phyloP scores from a whole-genome alignment of 2,329 filamentous ascomycete species.

The Aspergillus tubingensis region DNA sequence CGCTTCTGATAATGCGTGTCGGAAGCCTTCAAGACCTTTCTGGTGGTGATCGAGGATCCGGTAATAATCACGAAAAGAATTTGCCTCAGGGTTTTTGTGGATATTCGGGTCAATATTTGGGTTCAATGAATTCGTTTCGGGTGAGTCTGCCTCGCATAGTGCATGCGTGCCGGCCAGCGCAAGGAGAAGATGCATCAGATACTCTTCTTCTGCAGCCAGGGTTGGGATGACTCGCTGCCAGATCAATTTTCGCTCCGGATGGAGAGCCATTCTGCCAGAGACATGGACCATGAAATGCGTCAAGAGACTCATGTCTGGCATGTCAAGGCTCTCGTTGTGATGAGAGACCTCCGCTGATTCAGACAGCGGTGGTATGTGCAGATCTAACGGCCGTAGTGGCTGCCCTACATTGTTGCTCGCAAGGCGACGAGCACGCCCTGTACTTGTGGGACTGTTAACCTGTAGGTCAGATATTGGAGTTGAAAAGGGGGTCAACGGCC shows the following conservation, averaged over 20 bases:
- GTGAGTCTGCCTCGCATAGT: conserved; percentile 6
- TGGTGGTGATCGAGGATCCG: conserved; percentile 25
- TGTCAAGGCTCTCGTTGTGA: conserved; percentile 11
- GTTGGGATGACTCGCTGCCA: conserved; percentile 28
- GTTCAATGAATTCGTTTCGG: too few relatives aligned
- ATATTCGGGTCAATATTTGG: too few relatives aligned
- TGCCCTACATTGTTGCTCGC: too few relatives aligned
- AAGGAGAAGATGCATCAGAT: conserved; percentile 30
- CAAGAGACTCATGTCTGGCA: conserved; percentile 24
- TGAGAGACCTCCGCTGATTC: not conserved
- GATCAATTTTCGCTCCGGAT: conserved; percentile 4
- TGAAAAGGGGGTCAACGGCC: too few relatives aligned
- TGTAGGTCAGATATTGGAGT: too few relatives aligned
- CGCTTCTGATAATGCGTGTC: conserved; percentile 13
- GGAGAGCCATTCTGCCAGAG: conserved; percentile 15
- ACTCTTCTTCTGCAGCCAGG: conserved; percentile 19
- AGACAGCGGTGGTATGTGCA: not conserved
- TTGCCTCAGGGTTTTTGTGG: too few relatives aligned
- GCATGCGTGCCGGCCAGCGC: conserved; percentile 26
- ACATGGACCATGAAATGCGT: conserved; percentile 23
- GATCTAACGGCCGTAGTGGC: conserved; percentile 16
- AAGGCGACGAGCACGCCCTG: too few relatives aligned
- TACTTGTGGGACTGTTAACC: too few relatives aligned
- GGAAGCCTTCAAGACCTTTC: conserved; percentile 19
- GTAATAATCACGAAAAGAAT: not conserved